These are phyloP conservation scores for Symbiodinium natans DNA, from an alignment of 73 alveolate species.

Conservation along the genomic window DNA sequence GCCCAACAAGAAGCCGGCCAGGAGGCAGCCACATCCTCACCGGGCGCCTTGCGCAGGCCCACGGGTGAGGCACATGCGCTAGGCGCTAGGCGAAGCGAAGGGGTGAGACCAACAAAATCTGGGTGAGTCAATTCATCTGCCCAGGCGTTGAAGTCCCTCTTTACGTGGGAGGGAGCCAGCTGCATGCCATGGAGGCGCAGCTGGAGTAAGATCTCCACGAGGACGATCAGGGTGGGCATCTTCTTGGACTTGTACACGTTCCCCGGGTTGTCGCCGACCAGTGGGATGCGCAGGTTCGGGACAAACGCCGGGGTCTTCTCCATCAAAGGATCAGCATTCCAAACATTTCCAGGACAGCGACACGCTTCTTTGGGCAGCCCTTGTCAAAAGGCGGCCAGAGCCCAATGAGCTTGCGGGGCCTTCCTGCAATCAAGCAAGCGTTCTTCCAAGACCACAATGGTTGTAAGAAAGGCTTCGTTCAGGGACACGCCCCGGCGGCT, in stretches of 20 bases:
- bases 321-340: too few species aligned
- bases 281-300: background rate
- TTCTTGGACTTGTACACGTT: background rate
- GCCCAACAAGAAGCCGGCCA: too few species aligned
- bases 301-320: too few species aligned
- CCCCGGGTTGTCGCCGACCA: background rate
- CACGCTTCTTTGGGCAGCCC: background rate
- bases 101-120: too few species aligned
- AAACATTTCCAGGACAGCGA: background rate
- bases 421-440: slow-evolving; percentile 3
- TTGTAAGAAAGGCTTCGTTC: background rate
- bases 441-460: slow-evolving; percentile 18
- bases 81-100: too few species aligned
- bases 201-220: background rate
- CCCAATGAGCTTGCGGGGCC: background rate
- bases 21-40: too few species aligned
- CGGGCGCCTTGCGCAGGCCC: too few species aligned
- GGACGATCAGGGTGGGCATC: background rate
- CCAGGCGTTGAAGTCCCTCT: background rate
- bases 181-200: background rate
- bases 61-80: too few species aligned
- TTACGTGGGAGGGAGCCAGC: background rate
- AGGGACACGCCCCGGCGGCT: slow-evolving; percentile 33
- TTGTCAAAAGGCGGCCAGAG: background rate
- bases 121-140: background rate